Evolutionary conservation across 257 asterid species (phyloP), one percentile per base, ranked within the genome.

Genomic region (Scutellaria barbata): DNA sequence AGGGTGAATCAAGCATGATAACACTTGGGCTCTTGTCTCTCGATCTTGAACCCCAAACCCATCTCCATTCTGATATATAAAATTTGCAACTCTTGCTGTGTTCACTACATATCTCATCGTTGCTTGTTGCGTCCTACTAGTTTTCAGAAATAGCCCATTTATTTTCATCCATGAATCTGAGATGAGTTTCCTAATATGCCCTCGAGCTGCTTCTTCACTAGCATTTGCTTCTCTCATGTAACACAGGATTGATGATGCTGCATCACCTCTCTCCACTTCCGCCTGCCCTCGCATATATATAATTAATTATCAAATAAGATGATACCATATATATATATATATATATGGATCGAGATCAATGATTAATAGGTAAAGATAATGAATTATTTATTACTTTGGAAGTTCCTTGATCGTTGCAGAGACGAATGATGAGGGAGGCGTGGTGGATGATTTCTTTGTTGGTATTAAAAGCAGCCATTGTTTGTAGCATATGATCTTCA

Each of bases 241-340:
- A 56, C 96, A 89, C 5, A 71, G 37, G 43, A 89, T 84, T 18
- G 96, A 87, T 1, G 90, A 85, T 30, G 90, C 82, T 0, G 86
- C 89, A 42, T 89, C 90, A 2, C 95, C 92, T 69, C 95, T 78
- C 74, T 78, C 91, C 51, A 77, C 30, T 57, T 87, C 96, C 14
- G 80, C 90, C 96, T 87, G 53, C 56, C 20, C 54, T 4, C n/a
- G 3, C 20, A 1, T 18, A 41, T 62, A 12, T 37, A 0, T n/a
- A 12, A 63, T 10, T n/a, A n/a, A n/a, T n/a, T n/a, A n/a, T n/a
- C n/a, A n/a, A n/a, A n/a, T n/a, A n/a, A n/a, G n/a, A n/a, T n/a
- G n/a, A n/a, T n/a, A n/a, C n/a, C n/a, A n/a, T n/a, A n/a, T n/a
- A n/a, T n/a, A n/a, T n/a, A n/a, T n/a, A n/a, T n/a, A n/a, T n/a